A percentile compares a stretch with the other conserved stretches of the same genome.
These are phyloP conservation scores for Entamoeba histolytica DNA, from an alignment of 208 protist species.

Conservation along the genomic window DNA sequence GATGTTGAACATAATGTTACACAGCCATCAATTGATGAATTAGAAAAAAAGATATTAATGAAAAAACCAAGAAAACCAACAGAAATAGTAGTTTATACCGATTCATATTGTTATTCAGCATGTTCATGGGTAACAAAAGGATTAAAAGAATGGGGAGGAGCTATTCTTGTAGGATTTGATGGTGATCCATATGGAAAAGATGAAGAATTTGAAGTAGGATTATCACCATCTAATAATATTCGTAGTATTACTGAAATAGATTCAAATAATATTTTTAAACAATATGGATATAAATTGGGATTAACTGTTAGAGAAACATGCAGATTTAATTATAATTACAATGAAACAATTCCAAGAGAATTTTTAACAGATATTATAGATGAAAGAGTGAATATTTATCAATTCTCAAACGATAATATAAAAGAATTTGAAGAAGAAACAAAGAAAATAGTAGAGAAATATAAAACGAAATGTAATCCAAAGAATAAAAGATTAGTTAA, in stretches of 20 bases:
- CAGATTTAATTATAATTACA: background rate
- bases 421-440: background rate
- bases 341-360: background rate
- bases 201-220: background rate
- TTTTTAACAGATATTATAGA: background rate
- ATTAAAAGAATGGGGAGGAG: background rate
- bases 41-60: background rate
- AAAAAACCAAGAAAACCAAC: background rate
- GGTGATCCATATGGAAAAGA: background rate
- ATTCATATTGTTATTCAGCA: too few relatives aligned
- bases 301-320: background rate
- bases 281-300: background rate
- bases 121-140: background rate
- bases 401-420: background rate
- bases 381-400: background rate
- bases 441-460: too few relatives aligned
- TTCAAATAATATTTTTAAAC: background rate
- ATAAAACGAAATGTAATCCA: background rate
- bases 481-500: background rate
- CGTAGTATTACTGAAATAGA: too few relatives aligned
- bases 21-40: background rate
- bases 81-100: background rate
- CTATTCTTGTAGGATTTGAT: background rate
- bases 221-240: background rate
- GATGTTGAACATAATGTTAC: background rate